These are phyloP conservation scores for Globisporangium cystogenes DNA, from an alignment of 352 stramenopile species.

Conservation along the genomic window DNA sequence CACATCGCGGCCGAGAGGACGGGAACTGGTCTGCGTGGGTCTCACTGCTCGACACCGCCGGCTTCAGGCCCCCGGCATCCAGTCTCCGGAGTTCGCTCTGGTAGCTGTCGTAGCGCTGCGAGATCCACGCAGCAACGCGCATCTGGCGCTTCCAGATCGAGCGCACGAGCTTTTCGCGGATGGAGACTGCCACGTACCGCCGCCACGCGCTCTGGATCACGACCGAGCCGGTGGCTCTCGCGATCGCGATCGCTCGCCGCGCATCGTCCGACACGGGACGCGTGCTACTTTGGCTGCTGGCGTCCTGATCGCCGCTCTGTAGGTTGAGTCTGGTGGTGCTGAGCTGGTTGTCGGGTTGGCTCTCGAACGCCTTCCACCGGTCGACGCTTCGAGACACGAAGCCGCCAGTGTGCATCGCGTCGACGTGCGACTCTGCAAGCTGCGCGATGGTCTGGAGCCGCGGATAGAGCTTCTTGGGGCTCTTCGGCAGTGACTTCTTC, in stretches of 20 bases:
- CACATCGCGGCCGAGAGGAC: background rate
- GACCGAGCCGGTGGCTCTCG: constrained; percentile 28
- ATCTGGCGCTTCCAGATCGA: constrained; percentile 37
- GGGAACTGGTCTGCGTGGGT: background rate
- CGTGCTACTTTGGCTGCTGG: background rate
- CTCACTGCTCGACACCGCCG: background rate
- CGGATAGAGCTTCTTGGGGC: constrained; percentile 8
- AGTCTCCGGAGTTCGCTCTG: constrained; percentile 8
- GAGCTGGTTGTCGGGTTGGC: background rate
- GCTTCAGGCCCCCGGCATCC: background rate
- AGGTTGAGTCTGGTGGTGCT: background rate
- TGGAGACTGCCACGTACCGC: constrained; percentile 18
- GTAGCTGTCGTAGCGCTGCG: background rate
- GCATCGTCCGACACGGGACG: constrained; percentile 13
- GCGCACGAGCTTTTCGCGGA: constrained; percentile 17
- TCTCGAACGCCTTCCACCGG: constrained; percentile 30
- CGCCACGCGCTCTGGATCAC: constrained; percentile 52
- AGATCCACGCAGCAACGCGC: constrained; percentile 34
- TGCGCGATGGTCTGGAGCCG: constrained; percentile 43
- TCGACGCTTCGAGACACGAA: constrained; percentile 40
- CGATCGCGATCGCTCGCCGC: constrained; percentile 12
- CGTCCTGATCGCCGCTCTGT: background rate
- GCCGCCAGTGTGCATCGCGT: constrained; percentile 25
- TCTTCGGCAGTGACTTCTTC: background rate
- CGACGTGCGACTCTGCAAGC: constrained; percentile 32